Percentiles rank a stretch among this genome's conserved stretches.
Evolutionary conservation across 192 early-diverging fungal species (phyloP).

Genomic region (Mortierella antarctica): DNA sequence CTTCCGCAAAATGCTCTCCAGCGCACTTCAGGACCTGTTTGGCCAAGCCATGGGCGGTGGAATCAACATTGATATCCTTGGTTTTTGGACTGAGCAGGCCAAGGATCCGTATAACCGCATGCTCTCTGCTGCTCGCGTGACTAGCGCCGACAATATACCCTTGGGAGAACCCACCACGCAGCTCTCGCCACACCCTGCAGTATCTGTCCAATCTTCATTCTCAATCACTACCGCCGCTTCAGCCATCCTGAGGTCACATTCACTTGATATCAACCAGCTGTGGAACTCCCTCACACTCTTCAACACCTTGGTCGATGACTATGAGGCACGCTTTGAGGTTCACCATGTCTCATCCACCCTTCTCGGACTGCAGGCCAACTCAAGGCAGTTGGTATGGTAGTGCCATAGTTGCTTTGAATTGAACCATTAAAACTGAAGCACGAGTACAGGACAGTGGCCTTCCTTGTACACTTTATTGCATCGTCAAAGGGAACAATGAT

Average conservation of each 20-base stretch:
- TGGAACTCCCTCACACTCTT: conserved; percentile 44
- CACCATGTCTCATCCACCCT: conserved; percentile 30
- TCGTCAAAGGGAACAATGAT: neutral
- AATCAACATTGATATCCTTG: conserved; percentile 50
- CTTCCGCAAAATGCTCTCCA: conserved; percentile 44
- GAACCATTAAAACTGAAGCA: neutral
- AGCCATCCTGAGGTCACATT: conserved; percentile 30
- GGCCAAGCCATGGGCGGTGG: conserved; percentile 45
- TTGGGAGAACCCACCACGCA: conserved; percentile 1
- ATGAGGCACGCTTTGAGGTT: conserved; percentile 38
- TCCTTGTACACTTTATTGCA: neutral
- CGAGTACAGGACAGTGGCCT: no score
- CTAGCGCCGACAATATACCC: neutral
- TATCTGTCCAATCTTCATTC: conserved; percentile 10
- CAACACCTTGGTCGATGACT: conserved; percentile 34
- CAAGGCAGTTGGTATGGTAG: conserved; percentile 32
- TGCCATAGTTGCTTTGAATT: neutral
- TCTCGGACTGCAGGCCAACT: conserved; percentile 44
- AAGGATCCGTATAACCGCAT: conserved; percentile 43
- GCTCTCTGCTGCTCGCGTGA: neutral
- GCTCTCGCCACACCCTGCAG: neutral
- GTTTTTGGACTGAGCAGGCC: conserved; percentile 30
- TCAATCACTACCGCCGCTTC: conserved; percentile 32
- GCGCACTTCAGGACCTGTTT: conserved; percentile 40
- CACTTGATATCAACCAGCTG: conserved; percentile 38